A percentile compares a stretch with the other conserved stretches of the same genome.
phyloP scores from a whole-genome alignment of 1,284 basidiomycete genomes.

The Taiwanofungus camphoratus region DNA sequence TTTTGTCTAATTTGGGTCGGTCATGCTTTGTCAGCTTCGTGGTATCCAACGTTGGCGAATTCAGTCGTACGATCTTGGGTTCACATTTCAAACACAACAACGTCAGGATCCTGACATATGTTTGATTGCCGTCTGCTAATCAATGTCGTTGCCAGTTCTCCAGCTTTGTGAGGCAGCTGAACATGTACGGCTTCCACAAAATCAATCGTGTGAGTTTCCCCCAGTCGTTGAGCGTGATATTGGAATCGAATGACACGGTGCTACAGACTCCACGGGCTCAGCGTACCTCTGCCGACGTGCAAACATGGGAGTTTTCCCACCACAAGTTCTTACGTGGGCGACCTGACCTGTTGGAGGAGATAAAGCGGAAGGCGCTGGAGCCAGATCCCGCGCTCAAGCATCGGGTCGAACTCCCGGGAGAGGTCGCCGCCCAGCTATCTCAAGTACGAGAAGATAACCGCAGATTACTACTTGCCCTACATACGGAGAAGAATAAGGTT shows the following conservation, averaged over 20 bases:
- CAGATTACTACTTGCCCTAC: slow-evolving; percentile 46
- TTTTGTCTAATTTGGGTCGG: neutral
- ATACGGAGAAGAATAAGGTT: slow-evolving; percentile 42
- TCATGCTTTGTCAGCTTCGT: slow-evolving; percentile 43
- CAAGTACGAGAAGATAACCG: slow-evolving; percentile 68
- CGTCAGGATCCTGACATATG: slow-evolving; percentile 35
- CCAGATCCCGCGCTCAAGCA: slow-evolving; percentile 62
- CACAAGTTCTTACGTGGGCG: slow-evolving; percentile 79
- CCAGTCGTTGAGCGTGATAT: neutral
- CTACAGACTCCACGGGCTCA: slow-evolving; percentile 76
- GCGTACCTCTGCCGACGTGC: slow-evolving; percentile 70
- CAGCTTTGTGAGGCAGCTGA: slow-evolving; percentile 84
- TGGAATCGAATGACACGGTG: slow-evolving; percentile 2
- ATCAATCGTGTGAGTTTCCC: slow-evolving; percentile 60
- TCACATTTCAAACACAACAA: slow-evolving; percentile 84
- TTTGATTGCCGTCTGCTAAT: slow-evolving; percentile 11
- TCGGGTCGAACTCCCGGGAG: slow-evolving; percentile 71
- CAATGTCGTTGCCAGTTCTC: slow-evolving; percentile 56
- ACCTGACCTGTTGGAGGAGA: slow-evolving; percentile 80
- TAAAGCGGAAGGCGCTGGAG: slow-evolving; percentile 80
- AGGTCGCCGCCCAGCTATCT: slow-evolving; percentile 63
- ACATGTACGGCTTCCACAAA: slow-evolving; percentile 88
- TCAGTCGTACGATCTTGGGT: slow-evolving; percentile 73
- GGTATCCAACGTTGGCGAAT: slow-evolving; percentile 77
- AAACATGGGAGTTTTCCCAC: slow-evolving; percentile 88